These are phyloP conservation scores for Boehmeria nivea DNA, from an alignment of 306 rosid species.

Conservation along the genomic window DNA sequence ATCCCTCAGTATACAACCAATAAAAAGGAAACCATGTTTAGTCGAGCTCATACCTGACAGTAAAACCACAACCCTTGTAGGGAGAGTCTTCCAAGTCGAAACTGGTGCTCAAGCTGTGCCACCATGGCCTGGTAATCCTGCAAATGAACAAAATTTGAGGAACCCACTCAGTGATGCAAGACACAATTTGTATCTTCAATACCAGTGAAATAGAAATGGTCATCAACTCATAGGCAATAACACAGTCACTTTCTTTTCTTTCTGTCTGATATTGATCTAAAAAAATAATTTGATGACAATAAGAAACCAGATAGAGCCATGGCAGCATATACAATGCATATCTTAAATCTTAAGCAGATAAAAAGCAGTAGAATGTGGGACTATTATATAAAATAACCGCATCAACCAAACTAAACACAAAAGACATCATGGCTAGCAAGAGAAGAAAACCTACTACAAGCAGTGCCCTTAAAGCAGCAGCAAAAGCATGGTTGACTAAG, in stretches of 20 bases:
- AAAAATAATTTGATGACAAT: too few species aligned
- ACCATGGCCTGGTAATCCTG: slow-evolving; percentile 98
- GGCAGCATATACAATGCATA: too few species aligned
- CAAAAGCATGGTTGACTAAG: slow-evolving; percentile 90
- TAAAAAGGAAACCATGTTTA: slow-evolving; percentile 5
- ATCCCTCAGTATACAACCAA: slow-evolving; percentile 18
- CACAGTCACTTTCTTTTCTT: too few species aligned
- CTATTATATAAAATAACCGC: slow-evolving; percentile 4
- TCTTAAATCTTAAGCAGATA: too few species aligned
- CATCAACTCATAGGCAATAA: too few species aligned
- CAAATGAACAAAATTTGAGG: slow-evolving; percentile 13
- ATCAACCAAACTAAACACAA: slow-evolving; percentile 8
- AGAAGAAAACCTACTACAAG: slow-evolving; percentile 64
- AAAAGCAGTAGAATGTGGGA: too few species aligned
- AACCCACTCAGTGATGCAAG: too few species aligned
- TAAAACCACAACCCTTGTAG: slow-evolving; percentile 98
- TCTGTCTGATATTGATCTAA: too few species aligned
- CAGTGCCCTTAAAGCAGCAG: slow-evolving; percentile 92
- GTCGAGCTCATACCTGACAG: slow-evolving; percentile 66
- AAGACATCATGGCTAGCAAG: slow-evolving; percentile 32
- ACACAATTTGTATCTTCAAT: too few species aligned
- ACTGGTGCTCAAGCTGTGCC: slow-evolving; percentile 97
- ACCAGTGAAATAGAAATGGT: too few species aligned
- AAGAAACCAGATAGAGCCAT: too few species aligned
- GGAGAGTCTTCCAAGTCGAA: slow-evolving; percentile 86